These are phyloP conservation scores for Pezicula neosporulosa DNA, from an alignment of 2,329 filamentous ascomycete genomes.

Conservation along the genomic window DNA sequence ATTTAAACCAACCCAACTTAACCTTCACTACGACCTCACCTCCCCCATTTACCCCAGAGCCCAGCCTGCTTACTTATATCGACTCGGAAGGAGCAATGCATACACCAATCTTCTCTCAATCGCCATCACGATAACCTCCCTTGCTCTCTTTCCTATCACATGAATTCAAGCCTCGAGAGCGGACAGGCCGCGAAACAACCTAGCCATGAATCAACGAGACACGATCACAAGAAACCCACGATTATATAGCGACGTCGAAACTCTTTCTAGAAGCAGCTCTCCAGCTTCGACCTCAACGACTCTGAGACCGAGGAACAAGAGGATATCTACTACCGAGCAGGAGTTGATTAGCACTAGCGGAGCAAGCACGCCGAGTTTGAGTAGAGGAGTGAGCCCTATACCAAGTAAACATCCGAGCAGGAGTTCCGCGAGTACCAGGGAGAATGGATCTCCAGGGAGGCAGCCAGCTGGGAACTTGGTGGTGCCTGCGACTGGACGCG, in stretches of 20 bases:
- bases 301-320: constrained; percentile 25
- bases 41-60: neutral
- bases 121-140: neutral
- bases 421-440: constrained; percentile 2
- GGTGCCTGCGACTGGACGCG: constrained; percentile 7
- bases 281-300: constrained; percentile 8
- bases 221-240: constrained; percentile 6
- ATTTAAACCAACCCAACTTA: neutral
- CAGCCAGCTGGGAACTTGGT: constrained; percentile 12
- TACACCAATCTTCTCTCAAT: neutral
- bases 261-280: constrained; percentile 1
- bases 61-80: no score
- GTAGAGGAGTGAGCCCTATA: constrained; percentile 46
- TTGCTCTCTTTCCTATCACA: constrained; percentile 8
- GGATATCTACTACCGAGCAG: constrained; percentile 23
- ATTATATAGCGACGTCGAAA: constrained; percentile 4
- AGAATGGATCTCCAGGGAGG: neutral
- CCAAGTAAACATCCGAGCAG: constrained; percentile 37
- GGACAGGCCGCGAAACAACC: constrained; percentile 16
- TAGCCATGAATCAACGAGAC: constrained; percentile 1
- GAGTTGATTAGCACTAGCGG: constrained; percentile 24
- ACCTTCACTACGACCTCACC: neutral
- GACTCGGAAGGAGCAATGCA: no score
- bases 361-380: constrained; percentile 33
- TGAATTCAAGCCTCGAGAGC: constrained; percentile 16